Percentiles rank a stretch among this genome's conserved stretches.
Conservation (phyloP, 495 filamentous ascomycete species). For the Penicillium simplicissimum region DNA sequence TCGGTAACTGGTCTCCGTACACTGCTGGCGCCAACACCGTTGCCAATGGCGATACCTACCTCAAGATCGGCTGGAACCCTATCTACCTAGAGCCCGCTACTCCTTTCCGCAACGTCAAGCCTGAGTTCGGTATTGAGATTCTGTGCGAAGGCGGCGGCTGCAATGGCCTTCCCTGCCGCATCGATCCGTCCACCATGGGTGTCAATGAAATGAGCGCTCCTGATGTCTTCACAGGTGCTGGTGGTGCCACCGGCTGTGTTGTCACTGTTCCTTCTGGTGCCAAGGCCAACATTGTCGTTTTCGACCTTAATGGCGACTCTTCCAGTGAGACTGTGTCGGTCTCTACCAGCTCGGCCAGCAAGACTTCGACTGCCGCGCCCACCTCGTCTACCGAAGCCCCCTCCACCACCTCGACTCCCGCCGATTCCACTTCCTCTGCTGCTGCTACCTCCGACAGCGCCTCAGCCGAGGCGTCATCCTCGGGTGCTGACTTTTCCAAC, state of each 20-base stretch:
- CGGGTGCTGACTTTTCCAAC: constrained; percentile 22
- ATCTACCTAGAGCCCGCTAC: constrained; percentile 62
- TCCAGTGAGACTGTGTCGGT: constrained; percentile 15
- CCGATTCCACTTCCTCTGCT: constrained; percentile 21
- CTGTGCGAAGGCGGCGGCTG: constrained; percentile 67
- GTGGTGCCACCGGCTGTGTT: constrained; percentile 74
- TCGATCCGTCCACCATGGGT: constrained; percentile 62
- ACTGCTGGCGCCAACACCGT: constrained; percentile 77
- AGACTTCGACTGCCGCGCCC: constrained; percentile 22
- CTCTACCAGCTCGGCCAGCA: constrained; percentile 21
- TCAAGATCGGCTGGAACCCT: constrained; percentile 81
- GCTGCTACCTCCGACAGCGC: constrained; percentile 28
- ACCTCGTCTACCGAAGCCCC: constrained; percentile 22
- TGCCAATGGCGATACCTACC: constrained; percentile 62
- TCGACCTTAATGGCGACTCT: constrained; percentile 40
- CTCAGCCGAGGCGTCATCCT: constrained; percentile 22
- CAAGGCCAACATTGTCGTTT: constrained; percentile 70
- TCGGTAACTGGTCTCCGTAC: constrained; percentile 81
- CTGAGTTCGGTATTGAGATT: constrained; percentile 70
- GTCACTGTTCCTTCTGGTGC: constrained; percentile 71
- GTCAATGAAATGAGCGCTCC: constrained; percentile 61
- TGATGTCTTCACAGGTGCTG: constrained; percentile 57
- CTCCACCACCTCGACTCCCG: constrained; percentile 26
- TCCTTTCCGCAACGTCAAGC: constrained; percentile 58
- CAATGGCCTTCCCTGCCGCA: constrained; percentile 73